Base-by-base conservation (phyloP, 345 rosid genomes). In the Eucalyptus rudis region DNA sequence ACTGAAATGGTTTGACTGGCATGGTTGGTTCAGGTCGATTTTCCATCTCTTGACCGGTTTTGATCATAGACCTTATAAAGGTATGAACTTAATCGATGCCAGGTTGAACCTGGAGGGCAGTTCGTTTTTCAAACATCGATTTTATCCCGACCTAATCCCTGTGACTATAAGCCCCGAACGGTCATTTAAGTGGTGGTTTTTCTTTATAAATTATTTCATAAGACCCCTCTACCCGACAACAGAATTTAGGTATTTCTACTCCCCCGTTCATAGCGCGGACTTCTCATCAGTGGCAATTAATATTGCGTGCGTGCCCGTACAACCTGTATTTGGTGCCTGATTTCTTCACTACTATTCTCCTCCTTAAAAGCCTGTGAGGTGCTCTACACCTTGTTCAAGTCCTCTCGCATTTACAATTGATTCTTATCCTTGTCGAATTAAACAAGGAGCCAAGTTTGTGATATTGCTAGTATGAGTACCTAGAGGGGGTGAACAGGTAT, bases 301-400 rank as follows among this genome's bases (percentile, higher is more conserved):
- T 25, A 1, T 59, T 0, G 24, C 56, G 13, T 11, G 64, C n/a
- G 14, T 25, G 14, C 66, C 66, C n/a, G 15, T 10, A 0, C 31
- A 59, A 59, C 7, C 66, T 59, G n/a, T 59, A 59, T 25, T 25
- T 25, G 31, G 66, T 59, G n/a, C 2, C 66, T 5, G 66, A 59
- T 59, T 25, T 27, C 66, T 59, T 59, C n/a, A 25, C 66, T 27
- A 25, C 31, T 59, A 5, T 27, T 25, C n/a, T 59, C 66, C n/a
- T 59, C n/a, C 66, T 0, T 59, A 59, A 0, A 59, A 59, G 66
- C 15, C n/a, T 59, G 13, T 25, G 66, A 59, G 66, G n/a, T 5
- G 66, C 66, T 27, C 29, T 3, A 31, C 29, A 59, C n/a, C 66
- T 59, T 27, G 3, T 59, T 11, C 2, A 7, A 59, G 66, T 3